A percentile compares a stretch with the other conserved stretches of the same genome.
Evolutionary conservation across 2,329 filamentous ascomycete species (phyloP).

Genomic region (Aspergillus eucalypticola): DNA sequence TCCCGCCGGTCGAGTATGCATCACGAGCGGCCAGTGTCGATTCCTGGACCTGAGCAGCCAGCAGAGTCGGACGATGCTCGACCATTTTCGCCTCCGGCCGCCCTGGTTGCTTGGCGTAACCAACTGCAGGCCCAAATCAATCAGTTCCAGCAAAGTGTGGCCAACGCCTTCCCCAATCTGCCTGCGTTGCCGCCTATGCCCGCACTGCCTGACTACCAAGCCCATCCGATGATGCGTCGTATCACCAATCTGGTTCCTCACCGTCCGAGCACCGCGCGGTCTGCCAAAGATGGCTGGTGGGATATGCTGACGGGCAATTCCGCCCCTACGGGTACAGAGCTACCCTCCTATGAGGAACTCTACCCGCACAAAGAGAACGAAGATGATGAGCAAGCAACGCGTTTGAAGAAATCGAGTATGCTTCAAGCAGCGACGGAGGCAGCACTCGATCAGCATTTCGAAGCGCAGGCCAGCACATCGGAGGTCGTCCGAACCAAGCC

Average conservation of each 20-base stretch:
- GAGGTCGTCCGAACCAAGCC: conserved; percentile 20
- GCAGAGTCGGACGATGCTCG: conserved; percentile 29
- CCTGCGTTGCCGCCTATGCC: conserved; percentile 62
- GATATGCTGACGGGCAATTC: conserved; percentile 59
- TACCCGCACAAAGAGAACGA: conserved; percentile 56
- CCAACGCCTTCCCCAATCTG: conserved; percentile 65
- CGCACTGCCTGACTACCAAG: conserved; percentile 70
- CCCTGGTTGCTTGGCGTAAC: conserved; percentile 70
- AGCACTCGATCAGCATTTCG: conserved; percentile 48
- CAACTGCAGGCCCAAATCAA: conserved; percentile 73
- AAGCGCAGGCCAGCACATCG: conserved; percentile 32
- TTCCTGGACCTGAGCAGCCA: conserved; percentile 27
- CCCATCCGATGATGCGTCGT: conserved; percentile 69
- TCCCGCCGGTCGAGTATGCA: conserved; percentile 42
- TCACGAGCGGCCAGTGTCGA: conserved; percentile 31
- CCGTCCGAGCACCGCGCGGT: conserved; percentile 54
- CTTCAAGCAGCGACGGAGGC: conserved; percentile 47
- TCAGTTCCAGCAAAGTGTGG: conserved; percentile 72
- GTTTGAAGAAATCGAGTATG: conserved; percentile 46
- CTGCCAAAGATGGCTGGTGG: conserved; percentile 61
- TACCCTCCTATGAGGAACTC: conserved; percentile 78
- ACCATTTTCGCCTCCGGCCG: conserved; percentile 56
- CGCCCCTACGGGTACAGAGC: conserved; percentile 53
- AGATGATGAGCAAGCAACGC: conserved; percentile 37
- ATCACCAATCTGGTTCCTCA: conserved; percentile 74